Base-by-base conservation (phyloP, 2,329 filamentous ascomycete species). In the Cladophialophora carrionii region DNA sequence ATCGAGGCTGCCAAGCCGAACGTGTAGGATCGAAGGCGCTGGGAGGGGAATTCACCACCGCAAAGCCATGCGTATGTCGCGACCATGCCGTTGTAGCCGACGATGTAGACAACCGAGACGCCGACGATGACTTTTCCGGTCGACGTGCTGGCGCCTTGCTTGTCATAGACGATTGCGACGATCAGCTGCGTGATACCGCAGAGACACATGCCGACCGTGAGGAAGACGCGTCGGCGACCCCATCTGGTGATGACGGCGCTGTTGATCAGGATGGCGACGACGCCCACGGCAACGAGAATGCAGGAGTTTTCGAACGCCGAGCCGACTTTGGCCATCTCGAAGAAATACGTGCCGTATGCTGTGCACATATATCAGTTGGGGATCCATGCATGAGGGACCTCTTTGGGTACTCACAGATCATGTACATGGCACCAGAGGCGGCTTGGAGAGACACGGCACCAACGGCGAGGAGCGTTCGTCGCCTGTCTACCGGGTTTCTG, bases 291-390 rank as follows among this genome's bases (percentile, higher is more conserved):
- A 32, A 77, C 81, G 14, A 86, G 78, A 53, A 86, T 84, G 71
- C 84, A 85, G 14, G 81, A 77, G 74, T 86, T 86, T 70, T 82
- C 81, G 71, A 87, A 87, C 8, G 84, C 79, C 56, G 83, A 78
- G 37, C 81, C 78, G 4, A 87, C 82, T 53, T 81, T 78, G 41
- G 84, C 83, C 81, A 86, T 86, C 70, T 83, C 79, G 72, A 87
- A 85, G 77, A 87, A 87, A 73, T 87, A 87, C 1, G 84, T 86
- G 26, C 80, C 79, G 68, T 83, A 84, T 1, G 81, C 83, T 84
- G 32, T 72, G 14, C 22, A 59, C 7, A 22, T 43, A 3, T 43
- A 4, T 58, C 1, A 37, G 20, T 26, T 6, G 22, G 22, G 7
- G 31, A 22, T 26, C 17, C 2, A 1, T 9, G 52, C 57, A 24